Evolutionary conservation across 2,329 filamentous ascomycete genomes (phyloP), one percentile per base, ranked within the genome.

Genomic region (Dactylellina parvicollis): DNA sequence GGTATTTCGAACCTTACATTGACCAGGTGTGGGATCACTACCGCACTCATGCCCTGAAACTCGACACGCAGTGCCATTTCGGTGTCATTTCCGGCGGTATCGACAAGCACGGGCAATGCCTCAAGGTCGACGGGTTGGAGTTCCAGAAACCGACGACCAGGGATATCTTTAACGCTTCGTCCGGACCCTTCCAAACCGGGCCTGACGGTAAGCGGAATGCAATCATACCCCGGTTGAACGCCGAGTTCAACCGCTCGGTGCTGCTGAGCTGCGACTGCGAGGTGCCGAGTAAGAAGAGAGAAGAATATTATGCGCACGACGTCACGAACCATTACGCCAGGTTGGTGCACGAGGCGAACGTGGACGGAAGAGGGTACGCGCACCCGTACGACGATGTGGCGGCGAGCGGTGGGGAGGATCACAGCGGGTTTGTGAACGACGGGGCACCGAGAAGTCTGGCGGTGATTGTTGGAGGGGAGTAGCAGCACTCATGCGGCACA

Each of bases 231-330:
- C 85, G 91, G n/a, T 81, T 95, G 12, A 86, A 89, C 0, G 91
- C 91, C 0, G 90, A 89, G 0, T 86, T 94, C 77, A 92, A 93
- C 80, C 85, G 91, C 20, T 88, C 86, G 32, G 93, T 89, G 9
- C 80, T 95, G 72, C 80, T 90, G 54, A 78, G 80, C 18, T 74
- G 72, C 26, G 70, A 67, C 9, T 42, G 46, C 28, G 70, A 64
- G 40, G 26, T 67, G 1, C 61, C 70, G 14, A 46, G 42, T 5
- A 81, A 85, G 76, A 59, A 79, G n/a, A 77, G 78, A 75, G 87
- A 86, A 80, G 79, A 78, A 7, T 90, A 88, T 78, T 90, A 90
- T 80, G 75, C 79, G 40, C 80, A 84, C 12, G 64, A 76, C 2
- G 79, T 85, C 50, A 89, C 88, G 42, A 90, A 91, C 80, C 88